Conservation (phyloP, 2,329 filamentous ascomycete species). For the Colletotrichum chrysophilum region DNA sequence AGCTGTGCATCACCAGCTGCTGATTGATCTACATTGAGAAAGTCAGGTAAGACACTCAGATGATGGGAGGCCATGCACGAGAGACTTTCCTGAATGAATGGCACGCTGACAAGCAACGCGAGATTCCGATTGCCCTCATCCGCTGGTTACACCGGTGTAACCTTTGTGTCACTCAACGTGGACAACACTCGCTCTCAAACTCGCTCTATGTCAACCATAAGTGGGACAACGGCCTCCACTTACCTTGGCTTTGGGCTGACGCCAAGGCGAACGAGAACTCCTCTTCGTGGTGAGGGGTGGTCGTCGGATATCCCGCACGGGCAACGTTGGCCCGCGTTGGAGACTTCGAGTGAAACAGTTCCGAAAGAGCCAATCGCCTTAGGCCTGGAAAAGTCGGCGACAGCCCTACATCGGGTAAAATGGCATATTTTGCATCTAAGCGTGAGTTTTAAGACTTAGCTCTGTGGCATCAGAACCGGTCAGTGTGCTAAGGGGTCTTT, state of each 20-base stretch:
- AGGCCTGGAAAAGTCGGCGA: background rate
- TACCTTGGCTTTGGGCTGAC: background rate
- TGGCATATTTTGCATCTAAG: background rate
- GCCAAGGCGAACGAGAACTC: background rate
- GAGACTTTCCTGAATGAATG: background rate
- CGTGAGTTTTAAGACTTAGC: background rate
- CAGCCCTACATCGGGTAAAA: background rate
- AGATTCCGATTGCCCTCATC: background rate
- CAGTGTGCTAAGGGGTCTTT: background rate
- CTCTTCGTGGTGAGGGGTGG: background rate
- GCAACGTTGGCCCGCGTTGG: background rate
- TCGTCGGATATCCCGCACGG: background rate
- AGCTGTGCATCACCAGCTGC: background rate
- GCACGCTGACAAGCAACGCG: background rate
- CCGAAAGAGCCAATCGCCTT: background rate
- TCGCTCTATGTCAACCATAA: background rate
- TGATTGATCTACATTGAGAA: background rate
- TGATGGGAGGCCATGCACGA: rapidly evolving
- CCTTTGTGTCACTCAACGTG: background rate
- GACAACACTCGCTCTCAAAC: background rate
- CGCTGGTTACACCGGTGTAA: background rate
- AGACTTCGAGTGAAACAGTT: background rate
- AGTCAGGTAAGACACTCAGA: background rate
- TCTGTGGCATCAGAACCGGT: background rate
- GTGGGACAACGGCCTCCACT: background rate